Base-by-base conservation (phyloP, 805 yeast genomes). In the Candida sakaeoensis region DNA sequence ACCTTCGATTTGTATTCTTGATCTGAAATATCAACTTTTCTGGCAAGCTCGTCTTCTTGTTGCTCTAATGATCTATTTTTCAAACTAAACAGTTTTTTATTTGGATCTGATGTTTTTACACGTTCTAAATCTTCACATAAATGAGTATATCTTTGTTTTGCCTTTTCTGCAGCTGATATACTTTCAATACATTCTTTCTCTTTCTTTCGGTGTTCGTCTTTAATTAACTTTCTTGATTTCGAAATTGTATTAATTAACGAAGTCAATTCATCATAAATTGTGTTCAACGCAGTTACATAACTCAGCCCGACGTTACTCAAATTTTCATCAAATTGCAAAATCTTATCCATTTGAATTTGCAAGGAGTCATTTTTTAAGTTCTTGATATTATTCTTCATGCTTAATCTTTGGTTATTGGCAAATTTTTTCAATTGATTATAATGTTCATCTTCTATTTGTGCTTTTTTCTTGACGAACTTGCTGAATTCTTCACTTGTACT, bases 181-280 rank as follows among this genome's bases (percentile, higher is more conserved):
- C 96, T 80, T 42, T 93, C 98, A 9, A 71, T 54, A 25, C 89
- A 90, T 43, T 84, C 95, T 54, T 85, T 88, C 55, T 93, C 99
- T 50, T 82, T 77, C 36, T 85, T 72, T 52, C 78, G 74, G 31
- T 89, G 87, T 42, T 85, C 85, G 35, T 93, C 98, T 58, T 93
- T 93, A 39, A 80, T 65, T 24, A 72, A 50, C 58, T 90, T 93
- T 49, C 99, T 74, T 46, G 80, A 68, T 44, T 84, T 77, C 8
- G 85, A 72, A 47, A 89, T 79, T 2, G 88, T 78, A 14, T 77
- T 70, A 13, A 85, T 71, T 45, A 93, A 69, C 0, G 95, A 81
- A 10, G 68, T 61, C 43, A 93, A 65, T 60, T 93, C 97, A 51
- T 86, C 95, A 52, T 81, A 79, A 88, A 93, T 93, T 27, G 79